Conservation (phyloP, 2,329 filamentous ascomycete genomes). For the Cladorrhinum sp. region DNA sequence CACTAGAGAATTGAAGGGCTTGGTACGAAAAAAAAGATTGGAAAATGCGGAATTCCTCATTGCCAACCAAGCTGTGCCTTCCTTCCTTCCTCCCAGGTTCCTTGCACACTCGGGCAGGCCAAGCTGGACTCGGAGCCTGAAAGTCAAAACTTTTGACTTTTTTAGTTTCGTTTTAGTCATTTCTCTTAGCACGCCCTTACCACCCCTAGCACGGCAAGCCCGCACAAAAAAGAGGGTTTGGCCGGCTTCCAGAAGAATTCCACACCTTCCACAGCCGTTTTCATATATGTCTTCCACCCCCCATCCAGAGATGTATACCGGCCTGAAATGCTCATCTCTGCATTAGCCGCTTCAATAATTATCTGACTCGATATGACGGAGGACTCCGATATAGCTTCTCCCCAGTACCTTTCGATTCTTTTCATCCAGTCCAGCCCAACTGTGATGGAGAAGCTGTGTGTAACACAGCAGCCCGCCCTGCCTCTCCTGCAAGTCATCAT, state of each 20-base stretch:
- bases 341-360: not conserved
- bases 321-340: not conserved
- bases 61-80: not conserved
- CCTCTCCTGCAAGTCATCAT: slow-evolving; percentile 22
- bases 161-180: slow-evolving; percentile 1
- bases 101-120: slow-evolving; percentile 6
- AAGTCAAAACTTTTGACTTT: not conserved
- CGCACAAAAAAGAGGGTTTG: not conserved
- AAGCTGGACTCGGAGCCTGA: slow-evolving; percentile 1
- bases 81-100: not conserved
- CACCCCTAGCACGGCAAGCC: too few relatives aligned
- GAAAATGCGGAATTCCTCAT: not conserved
- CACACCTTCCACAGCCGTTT: slow-evolving; percentile 4
- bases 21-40: not conserved
- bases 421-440: slow-evolving; percentile 19
- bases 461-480: slow-evolving; percentile 4
- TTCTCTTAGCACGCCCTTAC: not conserved
- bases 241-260: slow-evolving; percentile 17
- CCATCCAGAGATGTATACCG: not conserved
- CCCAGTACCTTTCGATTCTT: not conserved
- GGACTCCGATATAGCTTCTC: not conserved
- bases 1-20: not conserved
- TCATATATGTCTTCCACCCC: not conserved
- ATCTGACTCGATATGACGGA: not conserved
- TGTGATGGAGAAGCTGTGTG: slow-evolving; percentile 7